Conservation (phyloP, 1,139 yeast genomes). For the Tardiomyces digboiensis region DNA sequence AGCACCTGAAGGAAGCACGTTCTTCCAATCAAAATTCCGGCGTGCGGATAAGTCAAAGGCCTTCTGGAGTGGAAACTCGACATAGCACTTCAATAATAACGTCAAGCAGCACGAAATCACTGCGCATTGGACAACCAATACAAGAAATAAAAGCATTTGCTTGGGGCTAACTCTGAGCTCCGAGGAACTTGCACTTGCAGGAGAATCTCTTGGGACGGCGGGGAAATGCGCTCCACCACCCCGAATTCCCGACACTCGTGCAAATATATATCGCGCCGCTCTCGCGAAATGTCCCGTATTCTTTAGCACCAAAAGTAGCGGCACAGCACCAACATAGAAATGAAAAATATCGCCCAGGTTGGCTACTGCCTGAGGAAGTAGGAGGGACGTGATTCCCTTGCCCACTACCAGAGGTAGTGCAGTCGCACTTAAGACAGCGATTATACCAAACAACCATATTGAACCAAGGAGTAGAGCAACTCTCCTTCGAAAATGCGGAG, state of each 20-base stretch:
- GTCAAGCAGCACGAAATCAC: background rate
- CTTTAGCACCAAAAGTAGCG: background rate
- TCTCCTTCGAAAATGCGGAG: constrained; percentile 62
- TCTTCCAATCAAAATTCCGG: background rate
- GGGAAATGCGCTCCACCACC: no score
- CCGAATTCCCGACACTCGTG: no score
- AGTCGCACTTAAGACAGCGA: background rate
- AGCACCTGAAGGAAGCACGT: background rate
- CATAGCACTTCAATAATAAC: background rate
- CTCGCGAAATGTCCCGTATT: background rate
- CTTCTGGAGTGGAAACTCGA: background rate
- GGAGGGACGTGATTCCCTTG: background rate
- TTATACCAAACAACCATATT: constrained; percentile 42
- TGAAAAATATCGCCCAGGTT: background rate
- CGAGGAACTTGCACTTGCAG: no score
- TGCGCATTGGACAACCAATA: background rate
- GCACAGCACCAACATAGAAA: background rate
- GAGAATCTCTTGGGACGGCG: no score
- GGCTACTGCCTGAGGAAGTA: background rate
- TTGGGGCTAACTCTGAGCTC: no score
- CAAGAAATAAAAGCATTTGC: background rate
- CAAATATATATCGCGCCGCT: no score
- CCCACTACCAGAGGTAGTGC: background rate
- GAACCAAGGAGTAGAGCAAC: constrained; percentile 45
- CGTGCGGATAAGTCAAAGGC: background rate